A percentile compares a stretch with the other conserved stretches of the same genome.
Conservation (phyloP, 768 basidiomycete species). For the Xanthoconium purpureum region DNA sequence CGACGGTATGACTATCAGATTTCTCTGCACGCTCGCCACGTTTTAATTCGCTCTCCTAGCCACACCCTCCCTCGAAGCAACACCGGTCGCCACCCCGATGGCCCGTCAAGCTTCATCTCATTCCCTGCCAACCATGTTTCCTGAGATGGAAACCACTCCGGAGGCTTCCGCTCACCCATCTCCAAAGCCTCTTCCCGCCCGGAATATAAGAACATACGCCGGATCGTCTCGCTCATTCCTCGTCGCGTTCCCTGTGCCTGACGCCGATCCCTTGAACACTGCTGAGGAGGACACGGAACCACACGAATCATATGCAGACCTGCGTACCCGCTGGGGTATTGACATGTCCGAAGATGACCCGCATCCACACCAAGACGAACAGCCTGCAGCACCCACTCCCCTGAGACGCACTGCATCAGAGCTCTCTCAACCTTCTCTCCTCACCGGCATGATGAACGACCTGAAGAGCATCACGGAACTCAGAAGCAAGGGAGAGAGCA, state of each 20-base stretch:
- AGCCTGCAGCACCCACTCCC: neutral
- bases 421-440: conserved; percentile 41
- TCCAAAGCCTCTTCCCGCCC: conserved; percentile 24
- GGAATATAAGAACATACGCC: conserved; percentile 64
- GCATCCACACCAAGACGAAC: conserved; percentile 29
- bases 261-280: conserved; percentile 23
- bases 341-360: conserved; percentile 77
- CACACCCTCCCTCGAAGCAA: neutral
- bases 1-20: conserved; percentile 17
- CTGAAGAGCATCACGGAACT: conserved; percentile 79
- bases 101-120: conserved; percentile 27
- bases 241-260: conserved; percentile 49
- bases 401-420: conserved; percentile 27
- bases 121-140: conserved; percentile 15
- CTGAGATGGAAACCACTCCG: conserved; percentile 27
- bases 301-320: conserved; percentile 72
- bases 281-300: conserved; percentile 49
- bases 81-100: neutral
- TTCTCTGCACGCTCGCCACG: neutral
- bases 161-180: conserved; percentile 25
- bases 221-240: conserved; percentile 81
- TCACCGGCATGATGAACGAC: conserved; percentile 65
- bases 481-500: conserved; percentile 73
- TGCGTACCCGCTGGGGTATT: conserved; percentile 78
- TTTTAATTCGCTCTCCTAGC: neutral